Conservation (phyloP, 2,329 filamentous ascomycete genomes). For the Xylariaceae sp. region DNA sequence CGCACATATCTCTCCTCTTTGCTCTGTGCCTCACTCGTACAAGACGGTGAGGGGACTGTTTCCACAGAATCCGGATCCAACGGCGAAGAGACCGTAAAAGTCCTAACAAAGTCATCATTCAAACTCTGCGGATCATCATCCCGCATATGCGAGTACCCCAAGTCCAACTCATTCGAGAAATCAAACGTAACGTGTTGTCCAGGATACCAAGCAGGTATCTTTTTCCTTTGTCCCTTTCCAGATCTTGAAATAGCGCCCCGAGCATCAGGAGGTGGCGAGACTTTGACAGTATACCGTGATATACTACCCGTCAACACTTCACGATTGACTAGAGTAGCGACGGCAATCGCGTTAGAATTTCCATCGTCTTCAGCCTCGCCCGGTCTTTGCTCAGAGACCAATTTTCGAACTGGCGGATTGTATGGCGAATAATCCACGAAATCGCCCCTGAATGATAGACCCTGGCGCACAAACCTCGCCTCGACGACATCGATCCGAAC, state of each 20-base stretch:
- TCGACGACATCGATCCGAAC: constrained; percentile 64
- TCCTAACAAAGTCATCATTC: constrained; percentile 82
- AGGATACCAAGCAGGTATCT: constrained; percentile 51
- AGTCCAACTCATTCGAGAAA: constrained; percentile 65
- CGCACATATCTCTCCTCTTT: constrained; percentile 7
- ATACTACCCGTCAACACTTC: constrained; percentile 64
- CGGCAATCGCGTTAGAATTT: constrained; percentile 21
- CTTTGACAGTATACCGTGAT: constrained; percentile 57
- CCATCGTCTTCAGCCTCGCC: background rate
- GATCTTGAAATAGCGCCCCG: background rate
- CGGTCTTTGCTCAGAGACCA: constrained; percentile 55
- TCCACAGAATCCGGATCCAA: constrained; percentile 28
- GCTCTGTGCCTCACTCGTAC: background rate
- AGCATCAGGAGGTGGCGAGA: constrained; percentile 24
- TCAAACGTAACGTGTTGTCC: constrained; percentile 79
- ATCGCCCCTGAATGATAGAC: constrained; percentile 66
- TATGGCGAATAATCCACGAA: constrained; percentile 67
- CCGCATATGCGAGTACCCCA: constrained; percentile 79
- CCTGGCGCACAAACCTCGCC: constrained; percentile 60
- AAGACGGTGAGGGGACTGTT: background rate
- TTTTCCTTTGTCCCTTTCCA: constrained; percentile 1
- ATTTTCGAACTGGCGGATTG: constrained; percentile 68
- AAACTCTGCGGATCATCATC: constrained; percentile 75
- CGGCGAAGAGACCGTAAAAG: constrained; percentile 72
- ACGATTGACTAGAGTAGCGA: constrained; percentile 58